Percentiles rank a stretch among this genome's conserved stretches.
Evolutionary conservation across 2,329 filamentous ascomycete species (phyloP).

Genomic region (Colletotrichum cordylinicola): DNA sequence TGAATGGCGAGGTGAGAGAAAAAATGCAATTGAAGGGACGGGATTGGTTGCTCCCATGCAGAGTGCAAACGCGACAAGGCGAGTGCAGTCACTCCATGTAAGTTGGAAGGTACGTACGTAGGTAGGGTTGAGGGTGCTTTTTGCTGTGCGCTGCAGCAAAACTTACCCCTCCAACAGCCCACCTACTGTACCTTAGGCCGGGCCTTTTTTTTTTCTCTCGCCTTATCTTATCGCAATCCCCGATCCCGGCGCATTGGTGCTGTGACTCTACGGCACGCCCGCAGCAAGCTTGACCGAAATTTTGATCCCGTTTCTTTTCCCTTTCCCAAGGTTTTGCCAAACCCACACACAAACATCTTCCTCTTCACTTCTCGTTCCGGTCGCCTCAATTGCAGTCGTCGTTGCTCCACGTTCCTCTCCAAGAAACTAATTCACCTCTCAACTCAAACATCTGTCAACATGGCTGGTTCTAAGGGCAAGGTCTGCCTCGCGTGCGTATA

Average conservation of each 20-base stretch:
- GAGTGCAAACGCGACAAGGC: background rate
- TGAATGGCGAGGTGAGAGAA: background rate
- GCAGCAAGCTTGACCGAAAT: background rate
- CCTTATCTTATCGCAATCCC: background rate
- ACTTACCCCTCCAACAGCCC: background rate
- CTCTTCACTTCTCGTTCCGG: background rate
- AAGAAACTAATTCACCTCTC: background rate
- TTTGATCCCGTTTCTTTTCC: background rate
- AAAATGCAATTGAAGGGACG: background rate
- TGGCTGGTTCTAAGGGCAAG: constrained; percentile 10
- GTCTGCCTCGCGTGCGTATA: constrained; percentile 10
- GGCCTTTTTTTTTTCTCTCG: background rate
- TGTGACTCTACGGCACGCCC: background rate
- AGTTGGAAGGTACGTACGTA: background rate
- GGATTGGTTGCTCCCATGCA: background rate
- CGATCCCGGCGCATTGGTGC: background rate
- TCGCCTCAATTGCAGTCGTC: background rate
- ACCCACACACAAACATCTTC: background rate
- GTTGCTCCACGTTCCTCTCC: background rate
- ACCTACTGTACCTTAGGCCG: background rate
- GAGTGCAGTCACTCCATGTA: background rate
- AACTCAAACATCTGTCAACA: background rate
- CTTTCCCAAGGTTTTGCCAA: background rate
- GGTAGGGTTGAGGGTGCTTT: background rate
- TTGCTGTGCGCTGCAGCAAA: background rate